phyloP scores from a whole-genome alignment of 768 basidiomycete species.

The Lactarius vividus region DNA sequence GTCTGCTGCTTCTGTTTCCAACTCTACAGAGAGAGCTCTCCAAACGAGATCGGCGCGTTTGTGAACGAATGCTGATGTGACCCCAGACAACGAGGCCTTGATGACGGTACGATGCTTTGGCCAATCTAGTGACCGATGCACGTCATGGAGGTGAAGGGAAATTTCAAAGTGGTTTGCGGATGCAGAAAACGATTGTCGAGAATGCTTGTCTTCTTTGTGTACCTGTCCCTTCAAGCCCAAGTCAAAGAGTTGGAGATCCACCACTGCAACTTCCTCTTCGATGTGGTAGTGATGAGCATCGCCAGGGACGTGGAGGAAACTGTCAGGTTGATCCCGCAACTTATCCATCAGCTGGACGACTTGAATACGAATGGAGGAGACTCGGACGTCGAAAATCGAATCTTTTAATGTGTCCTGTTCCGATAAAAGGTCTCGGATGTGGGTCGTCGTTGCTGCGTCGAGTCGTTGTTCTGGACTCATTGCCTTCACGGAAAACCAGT shows the following conservation, averaged over 20 bases:
- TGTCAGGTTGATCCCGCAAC: constrained; percentile 1
- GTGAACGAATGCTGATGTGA: constrained; percentile 10
- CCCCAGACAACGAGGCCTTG: constrained; percentile 9
- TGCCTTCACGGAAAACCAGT: constrained; percentile 5
- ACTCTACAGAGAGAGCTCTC: constrained; percentile 14
- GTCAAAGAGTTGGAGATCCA: constrained; percentile 17
- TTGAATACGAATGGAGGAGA: constrained; percentile 18
- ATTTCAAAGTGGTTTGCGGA: constrained; percentile 1
- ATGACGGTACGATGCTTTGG: constrained; percentile 1
- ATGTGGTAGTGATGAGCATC: not conserved
- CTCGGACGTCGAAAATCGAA: constrained; percentile 16
- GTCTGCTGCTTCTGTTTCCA: constrained; percentile 19
- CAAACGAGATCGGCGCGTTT: constrained; percentile 19
- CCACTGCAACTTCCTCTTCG: constrained; percentile 10
- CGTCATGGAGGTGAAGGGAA: constrained; percentile 6
- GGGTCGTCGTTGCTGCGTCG: constrained; percentile 10
- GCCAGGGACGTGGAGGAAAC: not conserved
- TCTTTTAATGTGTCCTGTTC: constrained; percentile 2
- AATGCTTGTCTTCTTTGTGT: constrained; percentile 9
- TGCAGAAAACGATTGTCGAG: constrained; percentile 17
- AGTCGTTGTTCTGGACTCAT: constrained; percentile 21
- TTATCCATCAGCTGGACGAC: constrained; percentile 10
- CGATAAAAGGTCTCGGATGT: constrained; percentile 18
- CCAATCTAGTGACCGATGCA: constrained; percentile 3
- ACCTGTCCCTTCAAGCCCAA: constrained; percentile 19